Evolutionary conservation across 148 eudicot species (phyloP).

Genomic region (Silene latifolia): DNA sequence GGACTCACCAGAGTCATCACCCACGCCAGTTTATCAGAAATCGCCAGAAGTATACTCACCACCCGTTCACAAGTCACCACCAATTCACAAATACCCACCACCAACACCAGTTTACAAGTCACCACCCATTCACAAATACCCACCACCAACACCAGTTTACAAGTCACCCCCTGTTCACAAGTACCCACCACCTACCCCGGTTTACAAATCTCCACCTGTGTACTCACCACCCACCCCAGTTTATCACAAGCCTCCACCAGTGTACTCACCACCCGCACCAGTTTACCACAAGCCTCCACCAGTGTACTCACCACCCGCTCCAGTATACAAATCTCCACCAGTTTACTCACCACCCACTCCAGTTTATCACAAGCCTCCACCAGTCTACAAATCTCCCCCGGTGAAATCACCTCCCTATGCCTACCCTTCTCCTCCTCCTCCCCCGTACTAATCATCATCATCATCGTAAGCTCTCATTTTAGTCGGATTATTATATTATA

Average conservation of each 20-base stretch:
- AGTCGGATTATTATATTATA: background rate
- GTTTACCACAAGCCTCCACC: background rate
- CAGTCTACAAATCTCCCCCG: constrained; percentile 17
- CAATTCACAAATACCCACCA: no score
- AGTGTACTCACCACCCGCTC: background rate
- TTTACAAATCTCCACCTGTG: background rate
- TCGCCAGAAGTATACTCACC: no score
- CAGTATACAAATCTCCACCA: constrained; percentile 26
- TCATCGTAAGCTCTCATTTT: constrained; percentile 4
- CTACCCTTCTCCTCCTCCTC: constrained; percentile 6
- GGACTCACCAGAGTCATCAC: no score
- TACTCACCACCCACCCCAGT: background rate
- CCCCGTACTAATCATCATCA: constrained; percentile 1
- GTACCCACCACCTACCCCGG: no score
- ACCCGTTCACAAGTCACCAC: no score
- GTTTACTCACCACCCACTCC: constrained; percentile 15
- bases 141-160: no score
- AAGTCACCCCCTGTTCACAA: no score
- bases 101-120: no score
- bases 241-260: background rate
- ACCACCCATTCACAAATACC: no score
- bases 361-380: constrained; percentile 15
- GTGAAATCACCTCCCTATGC: constrained; percentile 7
- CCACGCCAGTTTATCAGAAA: no score
- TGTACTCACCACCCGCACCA: background rate